Base-by-base conservation (phyloP, 2,329 filamentous ascomycete genomes). In the Cytospora paraplurivora region DNA sequence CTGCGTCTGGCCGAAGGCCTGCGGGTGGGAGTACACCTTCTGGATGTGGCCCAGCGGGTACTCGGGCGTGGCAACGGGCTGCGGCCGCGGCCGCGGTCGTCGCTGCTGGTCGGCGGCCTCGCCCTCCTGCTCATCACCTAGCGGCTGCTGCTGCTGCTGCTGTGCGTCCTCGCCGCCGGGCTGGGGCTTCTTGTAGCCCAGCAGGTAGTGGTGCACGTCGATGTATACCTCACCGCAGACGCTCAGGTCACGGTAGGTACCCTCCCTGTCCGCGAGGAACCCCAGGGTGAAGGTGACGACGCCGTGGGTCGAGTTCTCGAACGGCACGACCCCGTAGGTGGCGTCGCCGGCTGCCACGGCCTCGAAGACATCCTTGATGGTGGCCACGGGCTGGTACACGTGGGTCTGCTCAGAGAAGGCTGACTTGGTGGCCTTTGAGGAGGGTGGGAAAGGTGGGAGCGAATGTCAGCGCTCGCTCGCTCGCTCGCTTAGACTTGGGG, bases 251-350 rank as follows among this genome's bases (percentile, higher is more conserved):
- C 82, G 81, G 72, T 90, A 92, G 51, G 77, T 76, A 50, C 76
- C 77, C 47, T 85, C 78, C 33, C 90, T 82, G 77, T 97, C 92
- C 68, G 92, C 92, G 65, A 99, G 86, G 68, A 94, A 86, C 76
- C 97, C 93, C 32, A 98, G 84, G 0, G 93, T 97, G 75, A 92
- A 91, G 62, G 95, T 87, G 56, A 99, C 95, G 61, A 90, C 89
- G 71, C 95, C 95, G 76, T 98, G 97, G 73, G 92, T 94, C 49
- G 91, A 96, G 80, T 99, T 99, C 74, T 98, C 94, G 76, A 97
- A 93, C 7, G 95, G 95, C 1, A 97, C 90, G 37, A 98, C 90
- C 69, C 93, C 95, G 62, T 88, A 88, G 59, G 83, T 77, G 0
- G 85, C 86, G 52, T 79, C 73, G 63, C 85, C 83, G 44, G 82